Percentiles rank a stretch among this genome's conserved stretches.
These are phyloP conservation scores for Puccinia polysora DNA, from an alignment of 1,284 basidiomycete genomes.

Conservation along the genomic window DNA sequence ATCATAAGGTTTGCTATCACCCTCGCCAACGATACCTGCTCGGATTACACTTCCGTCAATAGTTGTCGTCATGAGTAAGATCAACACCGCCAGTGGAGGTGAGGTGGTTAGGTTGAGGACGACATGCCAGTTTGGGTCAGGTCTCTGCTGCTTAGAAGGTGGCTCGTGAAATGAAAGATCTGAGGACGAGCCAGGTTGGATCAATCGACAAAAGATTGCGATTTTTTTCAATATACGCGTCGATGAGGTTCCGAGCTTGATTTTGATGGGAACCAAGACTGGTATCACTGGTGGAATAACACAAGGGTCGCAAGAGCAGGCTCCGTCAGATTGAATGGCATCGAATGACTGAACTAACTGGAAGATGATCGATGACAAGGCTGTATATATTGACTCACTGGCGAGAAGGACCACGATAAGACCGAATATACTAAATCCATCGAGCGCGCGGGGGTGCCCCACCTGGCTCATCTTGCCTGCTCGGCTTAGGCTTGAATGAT, in stretches of 20 bases:
- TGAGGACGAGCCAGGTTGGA: neutral
- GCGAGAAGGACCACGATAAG: no score
- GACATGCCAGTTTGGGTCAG: conserved; percentile 8
- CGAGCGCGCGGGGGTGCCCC: conserved; percentile 15
- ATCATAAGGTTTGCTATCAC: conserved; percentile 76
- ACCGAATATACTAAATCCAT: conserved; percentile 43
- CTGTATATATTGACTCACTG: no score
- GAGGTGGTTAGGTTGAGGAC: conserved; percentile 26
- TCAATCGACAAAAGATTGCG: conserved; percentile 4
- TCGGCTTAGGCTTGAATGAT: no score
- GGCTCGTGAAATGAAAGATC: neutral
- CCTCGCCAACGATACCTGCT: conserved; percentile 64
- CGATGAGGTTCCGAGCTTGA: neutral
- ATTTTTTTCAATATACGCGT: conserved; percentile 2
- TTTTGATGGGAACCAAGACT: conserved; percentile 21
- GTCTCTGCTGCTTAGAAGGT: neutral
- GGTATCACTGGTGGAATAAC: conserved; percentile 27
- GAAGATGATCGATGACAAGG: conserved; percentile 12
- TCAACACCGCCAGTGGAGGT: conserved; percentile 71
- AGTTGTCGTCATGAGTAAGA: conserved; percentile 71
- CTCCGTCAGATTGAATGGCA: no score
- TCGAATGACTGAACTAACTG: no score
- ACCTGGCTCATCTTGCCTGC: no score
- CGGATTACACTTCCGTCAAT: conserved; percentile 65
- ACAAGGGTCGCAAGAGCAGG: no score